Evolutionary conservation across 176 grass and related monocot species (phyloP), one percentile per base, ranked within the genome.

Genomic region (Secale cereale): DNA sequence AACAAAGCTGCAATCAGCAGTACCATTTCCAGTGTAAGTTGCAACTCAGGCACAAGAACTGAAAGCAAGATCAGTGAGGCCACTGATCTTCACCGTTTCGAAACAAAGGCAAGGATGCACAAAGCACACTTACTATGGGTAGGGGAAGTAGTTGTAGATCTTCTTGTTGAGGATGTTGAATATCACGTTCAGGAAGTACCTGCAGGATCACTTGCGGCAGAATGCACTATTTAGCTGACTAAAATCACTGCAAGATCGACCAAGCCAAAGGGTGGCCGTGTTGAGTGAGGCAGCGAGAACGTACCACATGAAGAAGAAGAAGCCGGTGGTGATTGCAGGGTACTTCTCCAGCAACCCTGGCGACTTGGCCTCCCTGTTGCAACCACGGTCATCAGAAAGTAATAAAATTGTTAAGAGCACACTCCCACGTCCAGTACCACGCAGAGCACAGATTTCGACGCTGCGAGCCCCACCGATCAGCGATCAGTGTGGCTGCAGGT

Each of bases 141-240:
- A 99, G 0, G 97, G 97, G 79, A 99, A 99, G 81, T 99, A 99
- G 77, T 99, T 96, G 88, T 99, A 99, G 65, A 99, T 99, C 85
- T 94, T 99, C 86, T 99, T 99, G 88, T 99, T 99, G 71, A 99
- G 83, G 88, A 99, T 99, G 97, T 99, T 99, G 78, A 99, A 99
- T 63, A 99, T 94, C 17, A 99, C 97, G 65, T 99, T 99, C 83
- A 99, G 78, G 90, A 99, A 99, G 75, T 99, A 99, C 97, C 97
- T 99, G 88, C 78, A 77, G 43, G 27, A 29, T 16, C 66, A 88
- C 6, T 80, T 59, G 22, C 23, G 59, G 10, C 78, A 40, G 70
- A 59, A n/a, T 26, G 74, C 65, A 65, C 82, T 41, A 3, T 79
- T 86, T 71, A 79, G 31, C 39, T 20, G 67, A 50, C 10, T 57